phyloP scores from a whole-genome alignment of 306 rosid species.

The Casuarina cunninghamiana region DNA sequence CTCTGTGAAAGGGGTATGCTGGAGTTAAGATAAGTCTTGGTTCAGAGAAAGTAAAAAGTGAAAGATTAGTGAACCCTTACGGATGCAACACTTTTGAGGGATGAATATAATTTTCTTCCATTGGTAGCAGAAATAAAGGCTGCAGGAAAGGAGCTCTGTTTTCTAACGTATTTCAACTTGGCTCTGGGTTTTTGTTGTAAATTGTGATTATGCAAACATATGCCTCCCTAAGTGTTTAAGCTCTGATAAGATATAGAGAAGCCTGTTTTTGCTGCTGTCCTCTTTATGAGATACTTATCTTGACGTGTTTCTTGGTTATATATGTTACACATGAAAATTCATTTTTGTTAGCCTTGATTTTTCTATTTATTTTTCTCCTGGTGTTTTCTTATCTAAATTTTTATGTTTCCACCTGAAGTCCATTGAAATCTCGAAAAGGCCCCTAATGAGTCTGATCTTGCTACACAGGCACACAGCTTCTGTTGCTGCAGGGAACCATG shows the following conservation, averaged over 20 bases:
- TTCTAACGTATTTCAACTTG: not conserved
- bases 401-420: slow-evolving; percentile 5
- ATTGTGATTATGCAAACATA: not conserved
- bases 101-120: not conserved
- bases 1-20: not conserved
- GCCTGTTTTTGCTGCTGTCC: not conserved
- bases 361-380: not conserved
- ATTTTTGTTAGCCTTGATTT: not conserved
- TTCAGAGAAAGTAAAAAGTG: too few relatives aligned
- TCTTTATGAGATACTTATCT: not conserved
- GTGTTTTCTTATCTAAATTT: slow-evolving; percentile 6
- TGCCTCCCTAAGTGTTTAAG: not conserved
- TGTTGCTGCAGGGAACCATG: slow-evolving; percentile 98
- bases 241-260: not conserved
- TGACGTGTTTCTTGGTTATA: not conserved
- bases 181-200: not conserved
- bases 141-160: not conserved
- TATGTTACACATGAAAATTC: not conserved
- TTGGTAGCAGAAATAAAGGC: not conserved
- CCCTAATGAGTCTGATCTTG: slow-evolving; percentile 33
- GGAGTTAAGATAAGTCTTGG: not conserved
- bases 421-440: not conserved
- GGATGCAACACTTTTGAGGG: not conserved
- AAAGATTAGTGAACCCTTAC: not conserved
- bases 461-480: slow-evolving; percentile 90